Evolutionary conservation across 176 grass and related monocot genomes (phyloP).

Genomic region (Phoenix dactylifera): DNA sequence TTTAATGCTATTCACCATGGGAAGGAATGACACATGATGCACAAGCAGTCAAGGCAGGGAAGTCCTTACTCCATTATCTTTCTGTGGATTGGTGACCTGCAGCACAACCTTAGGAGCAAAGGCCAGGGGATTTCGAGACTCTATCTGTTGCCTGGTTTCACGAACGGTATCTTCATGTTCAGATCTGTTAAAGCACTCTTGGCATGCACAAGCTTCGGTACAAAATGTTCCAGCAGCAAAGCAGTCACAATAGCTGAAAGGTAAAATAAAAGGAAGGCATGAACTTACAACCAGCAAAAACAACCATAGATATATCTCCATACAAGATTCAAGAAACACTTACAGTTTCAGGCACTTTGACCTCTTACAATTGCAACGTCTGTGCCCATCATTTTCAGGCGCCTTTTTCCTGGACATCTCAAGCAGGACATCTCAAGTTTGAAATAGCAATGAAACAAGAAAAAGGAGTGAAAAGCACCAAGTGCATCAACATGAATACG

Average conservation of each 20-base stretch:
- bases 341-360: slow-evolving; percentile 40
- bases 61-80: slow-evolving; percentile 20
- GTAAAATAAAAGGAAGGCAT: not conserved
- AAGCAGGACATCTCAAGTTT: not conserved
- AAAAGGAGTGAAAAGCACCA: not conserved
- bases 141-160: slow-evolving; percentile 26
- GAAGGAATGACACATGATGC: not conserved
- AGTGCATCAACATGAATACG: not conserved
- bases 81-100: slow-evolving; percentile 5
- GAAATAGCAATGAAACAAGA: not conserved
- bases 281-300: not conserved
- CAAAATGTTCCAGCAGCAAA: slow-evolving; percentile 31
- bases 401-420: slow-evolving; percentile 19
- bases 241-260: slow-evolving; percentile 30
- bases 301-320: slow-evolving; percentile 1
- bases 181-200: slow-evolving; percentile 12
- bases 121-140: slow-evolving; percentile 33
- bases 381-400: slow-evolving; percentile 21
- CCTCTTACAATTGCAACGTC: slow-evolving; percentile 29
- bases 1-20: no score
- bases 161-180: slow-evolving; percentile 22
- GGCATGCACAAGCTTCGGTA: slow-evolving; percentile 27
- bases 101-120: slow-evolving; percentile 31
- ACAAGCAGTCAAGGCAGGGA: not conserved
- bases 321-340: slow-evolving; percentile 1